Evolutionary conservation across 2,329 filamentous ascomycete genomes (phyloP).

Genomic region (Malbranchea cinnamomea): DNA sequence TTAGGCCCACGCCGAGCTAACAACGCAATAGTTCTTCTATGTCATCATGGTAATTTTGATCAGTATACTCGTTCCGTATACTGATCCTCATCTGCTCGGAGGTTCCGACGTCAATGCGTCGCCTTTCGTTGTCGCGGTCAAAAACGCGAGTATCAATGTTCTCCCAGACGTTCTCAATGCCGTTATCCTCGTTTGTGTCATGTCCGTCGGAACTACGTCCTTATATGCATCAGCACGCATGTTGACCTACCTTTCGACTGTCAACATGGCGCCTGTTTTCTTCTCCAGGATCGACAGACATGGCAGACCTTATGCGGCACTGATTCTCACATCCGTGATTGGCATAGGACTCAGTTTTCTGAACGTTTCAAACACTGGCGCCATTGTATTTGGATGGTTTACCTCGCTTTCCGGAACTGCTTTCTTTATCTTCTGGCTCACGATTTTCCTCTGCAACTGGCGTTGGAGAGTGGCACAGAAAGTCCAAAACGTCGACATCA

Average conservation of each 20-base stretch:
- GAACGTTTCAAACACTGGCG: constrained; percentile 24
- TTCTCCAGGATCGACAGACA: constrained; percentile 53
- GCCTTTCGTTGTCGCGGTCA: constrained; percentile 59
- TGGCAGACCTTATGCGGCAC: constrained; percentile 31
- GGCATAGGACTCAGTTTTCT: constrained; percentile 32
- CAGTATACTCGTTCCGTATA: constrained; percentile 50
- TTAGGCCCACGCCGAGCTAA: constrained; percentile 55
- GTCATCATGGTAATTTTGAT: constrained; percentile 41
- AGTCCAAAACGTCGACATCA: constrained; percentile 23
- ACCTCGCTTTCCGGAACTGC: constrained; percentile 32
- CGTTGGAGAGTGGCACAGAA: too few species aligned
- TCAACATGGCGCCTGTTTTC: constrained; percentile 56
- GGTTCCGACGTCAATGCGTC: constrained; percentile 42
- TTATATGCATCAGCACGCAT: constrained; percentile 52
- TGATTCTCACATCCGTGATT: constrained; percentile 23
- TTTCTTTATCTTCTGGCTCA: constrained; percentile 30
- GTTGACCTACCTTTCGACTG: constrained; percentile 61
- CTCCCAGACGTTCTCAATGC: constrained; percentile 63
- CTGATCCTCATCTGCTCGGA: constrained; percentile 46
- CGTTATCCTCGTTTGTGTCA: constrained; percentile 56
- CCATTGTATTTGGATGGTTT: constrained; percentile 32
- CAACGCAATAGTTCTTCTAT: constrained; percentile 48
- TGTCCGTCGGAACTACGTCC: constrained; percentile 53
- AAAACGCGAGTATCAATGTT: constrained; percentile 49
- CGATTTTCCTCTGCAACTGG: too few species aligned